Evolutionary conservation across 2,329 filamentous ascomycete genomes (phyloP), one percentile per base, ranked within the genome.

Genomic region (Clarireedia monteithiana): DNA sequence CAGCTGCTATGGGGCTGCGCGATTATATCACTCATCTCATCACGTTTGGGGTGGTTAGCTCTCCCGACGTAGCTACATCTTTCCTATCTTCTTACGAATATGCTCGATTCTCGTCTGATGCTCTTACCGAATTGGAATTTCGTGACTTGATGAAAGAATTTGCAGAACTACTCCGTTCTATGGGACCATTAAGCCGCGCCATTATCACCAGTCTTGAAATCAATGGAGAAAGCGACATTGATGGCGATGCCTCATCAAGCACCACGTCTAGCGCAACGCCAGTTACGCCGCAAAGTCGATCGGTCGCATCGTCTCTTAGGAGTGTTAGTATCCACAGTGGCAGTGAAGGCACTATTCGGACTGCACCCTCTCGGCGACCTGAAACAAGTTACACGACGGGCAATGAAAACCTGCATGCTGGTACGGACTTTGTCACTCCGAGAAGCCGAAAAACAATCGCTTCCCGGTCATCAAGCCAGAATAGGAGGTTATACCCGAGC

Each of bases 61-160:
- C 62, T 68, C 82, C 69, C 60, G 72, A 14, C 68, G 72, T n/a
- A 63, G 80, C 23, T 73, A 75, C 15, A 66, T 71, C 74, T 2
- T 99, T 97, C 67, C 73, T 96, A 20, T 71, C 78, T 1, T 74
- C 82, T 20, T 99, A 96, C 72, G 94, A 97, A 72, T 77, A 81
- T 56, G 90, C 91, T 2, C 85, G 92, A 42, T 99, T 95, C 73
- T 91, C 89, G 2, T 81, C 80, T 0, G 74, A 76, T 5, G 80
- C 86, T 1, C 74, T 96, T 4, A 79, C 82, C 2, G 86, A 91
- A 63, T 66, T 72, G 0, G 79, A 86, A 51, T 97, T 99, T 68
- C 79, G 87, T 39, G 74, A 79, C 23, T 75, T 96, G 30, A 96
- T 96, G 90, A 80, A 84, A 56, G 77, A 88, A 26, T 96, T 97